Evolutionary conservation across 768 basidiomycete species (phyloP).

Genomic region (Russula lepida): DNA sequence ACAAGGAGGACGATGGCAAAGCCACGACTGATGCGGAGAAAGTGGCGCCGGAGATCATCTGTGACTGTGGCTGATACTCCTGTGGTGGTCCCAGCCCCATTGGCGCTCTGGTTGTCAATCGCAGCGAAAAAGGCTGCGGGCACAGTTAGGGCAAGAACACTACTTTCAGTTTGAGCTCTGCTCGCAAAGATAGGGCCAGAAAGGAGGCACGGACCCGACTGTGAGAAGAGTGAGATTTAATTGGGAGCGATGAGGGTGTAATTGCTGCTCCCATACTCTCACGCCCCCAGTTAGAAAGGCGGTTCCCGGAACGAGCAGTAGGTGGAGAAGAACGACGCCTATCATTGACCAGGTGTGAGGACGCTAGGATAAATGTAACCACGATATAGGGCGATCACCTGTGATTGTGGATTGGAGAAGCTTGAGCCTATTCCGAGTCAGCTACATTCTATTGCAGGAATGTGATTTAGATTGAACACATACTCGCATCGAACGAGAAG

Average conservation of each 20-base stretch:
- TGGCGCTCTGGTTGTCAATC: constrained; percentile 35
- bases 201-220: constrained; percentile 43
- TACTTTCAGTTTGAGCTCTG: constrained; percentile 22
- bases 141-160: constrained; percentile 53
- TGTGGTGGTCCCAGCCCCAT: constrained; percentile 15
- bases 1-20: constrained; percentile 53
- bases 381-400: constrained; percentile 31
- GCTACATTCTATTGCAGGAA: not conserved
- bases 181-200: not conserved
- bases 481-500: constrained; percentile 64
- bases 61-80: too few species aligned
- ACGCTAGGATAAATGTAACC: not conserved
- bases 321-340: constrained; percentile 68
- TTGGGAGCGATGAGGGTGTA: constrained; percentile 56
- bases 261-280: constrained; percentile 55
- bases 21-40: constrained; percentile 60
- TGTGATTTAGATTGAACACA: constrained; percentile 26
- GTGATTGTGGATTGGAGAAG: constrained; percentile 63
- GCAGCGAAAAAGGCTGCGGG: constrained; percentile 65
- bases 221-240: constrained; percentile 60
- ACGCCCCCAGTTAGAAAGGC: constrained; percentile 65
- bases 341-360: not conserved
- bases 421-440: constrained; percentile 38
- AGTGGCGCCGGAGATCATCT: constrained; percentile 36
- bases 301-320: constrained; percentile 61